Conservation (phyloP, 177 flowering plant genomes). For the Vitis hybrid region DNA sequence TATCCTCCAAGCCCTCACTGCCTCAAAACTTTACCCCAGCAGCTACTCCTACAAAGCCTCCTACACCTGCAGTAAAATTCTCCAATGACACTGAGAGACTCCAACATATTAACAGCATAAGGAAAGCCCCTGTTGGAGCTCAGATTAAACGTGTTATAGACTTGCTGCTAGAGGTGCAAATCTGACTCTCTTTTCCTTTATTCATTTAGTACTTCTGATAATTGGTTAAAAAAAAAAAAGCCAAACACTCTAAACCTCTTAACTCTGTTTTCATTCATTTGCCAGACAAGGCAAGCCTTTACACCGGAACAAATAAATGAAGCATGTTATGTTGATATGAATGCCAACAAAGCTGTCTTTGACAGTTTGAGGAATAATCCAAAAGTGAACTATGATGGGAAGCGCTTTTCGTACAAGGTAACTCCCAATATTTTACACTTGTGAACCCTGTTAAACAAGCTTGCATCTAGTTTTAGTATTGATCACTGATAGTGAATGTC, state of each 20-base stretch:
- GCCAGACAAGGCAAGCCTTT: conserved; percentile 77
- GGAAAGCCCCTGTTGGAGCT: conserved; percentile 87
- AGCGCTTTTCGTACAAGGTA: conserved; percentile 87
- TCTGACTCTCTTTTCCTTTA: neutral
- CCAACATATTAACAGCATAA: conserved; percentile 75
- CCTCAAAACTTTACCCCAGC: conserved; percentile 32
- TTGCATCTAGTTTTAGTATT: no score
- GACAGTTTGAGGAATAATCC: conserved; percentile 81
- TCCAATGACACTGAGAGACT: conserved; percentile 91
- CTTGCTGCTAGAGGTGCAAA: conserved; percentile 67
- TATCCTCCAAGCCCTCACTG: conserved; percentile 24
- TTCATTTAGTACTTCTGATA: no score
- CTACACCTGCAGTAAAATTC: conserved; percentile 66
- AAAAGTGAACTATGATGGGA: conserved; percentile 88
- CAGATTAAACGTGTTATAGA: conserved; percentile 92
- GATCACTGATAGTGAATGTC: no score
- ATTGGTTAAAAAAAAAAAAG: no score
- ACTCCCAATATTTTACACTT: neutral
- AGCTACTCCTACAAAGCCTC: conserved; percentile 27
- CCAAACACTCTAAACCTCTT: no score
- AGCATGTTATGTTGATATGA: conserved; percentile 64
- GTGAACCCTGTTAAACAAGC: no score
- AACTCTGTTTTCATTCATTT: neutral
- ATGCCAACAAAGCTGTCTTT: conserved; percentile 79
- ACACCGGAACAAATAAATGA: conserved; percentile 90